Evolutionary conservation across 257 asterid species (phyloP).

Genomic region (Salvia splendens): DNA sequence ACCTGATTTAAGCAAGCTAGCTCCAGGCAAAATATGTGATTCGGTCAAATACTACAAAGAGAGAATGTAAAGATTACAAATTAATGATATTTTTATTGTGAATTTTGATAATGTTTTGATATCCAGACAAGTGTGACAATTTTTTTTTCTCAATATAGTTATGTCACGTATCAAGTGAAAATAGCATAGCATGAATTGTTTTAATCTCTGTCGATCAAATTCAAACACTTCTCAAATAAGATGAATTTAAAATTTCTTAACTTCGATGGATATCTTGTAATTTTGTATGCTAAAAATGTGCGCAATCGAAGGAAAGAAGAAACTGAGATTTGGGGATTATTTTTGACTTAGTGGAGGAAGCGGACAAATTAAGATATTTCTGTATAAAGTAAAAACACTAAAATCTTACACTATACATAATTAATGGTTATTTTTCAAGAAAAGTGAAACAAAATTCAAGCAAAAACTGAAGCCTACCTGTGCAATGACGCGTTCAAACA

Average conservation of each 20-base stretch:
- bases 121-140: too few species aligned
- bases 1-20: background rate
- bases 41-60: background rate
- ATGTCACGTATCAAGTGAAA: too few species aligned
- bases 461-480: background rate
- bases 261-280: background rate
- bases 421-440: background rate
- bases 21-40: background rate
- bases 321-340: background rate
- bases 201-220: too few species aligned
- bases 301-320: background rate
- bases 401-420: background rate
- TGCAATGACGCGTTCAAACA: background rate
- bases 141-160: too few species aligned
- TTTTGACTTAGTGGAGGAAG: background rate
- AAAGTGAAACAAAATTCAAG: slow-evolving; percentile 2
- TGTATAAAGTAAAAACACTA: background rate
- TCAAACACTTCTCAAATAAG: too few species aligned
- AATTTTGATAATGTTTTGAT: too few species aligned
- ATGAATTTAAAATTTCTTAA: too few species aligned
- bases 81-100: too few species aligned
- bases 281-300: background rate
- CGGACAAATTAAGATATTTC: background rate
- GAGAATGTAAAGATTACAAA: background rate
- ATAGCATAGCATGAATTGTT: too few species aligned